phyloP scores from a whole-genome alignment of 352 stramenopile species.

The Pythium volutum region DNA sequence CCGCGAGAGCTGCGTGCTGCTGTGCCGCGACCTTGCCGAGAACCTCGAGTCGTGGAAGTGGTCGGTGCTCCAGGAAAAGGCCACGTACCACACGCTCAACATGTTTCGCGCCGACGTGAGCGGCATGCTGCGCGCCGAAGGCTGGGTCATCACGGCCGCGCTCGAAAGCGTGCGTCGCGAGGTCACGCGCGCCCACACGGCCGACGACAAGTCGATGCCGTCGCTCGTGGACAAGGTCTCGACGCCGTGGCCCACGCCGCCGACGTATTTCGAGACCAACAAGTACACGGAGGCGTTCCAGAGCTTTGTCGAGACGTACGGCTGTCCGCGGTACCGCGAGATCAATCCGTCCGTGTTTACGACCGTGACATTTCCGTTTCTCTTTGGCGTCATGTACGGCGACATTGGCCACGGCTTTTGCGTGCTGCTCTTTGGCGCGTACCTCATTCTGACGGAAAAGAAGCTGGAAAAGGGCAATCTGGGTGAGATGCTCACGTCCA shows the following conservation, averaged over 20 bases:
- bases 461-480: slow-evolving; percentile 73
- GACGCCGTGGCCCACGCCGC: slow-evolving; percentile 95
- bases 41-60: slow-evolving; percentile 97
- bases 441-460: slow-evolving; percentile 94
- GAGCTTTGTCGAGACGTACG: slow-evolving; percentile 99
- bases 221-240: slow-evolving; percentile 92
- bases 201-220: slow-evolving; percentile 93
- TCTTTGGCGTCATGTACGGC: slow-evolving; percentile 99
- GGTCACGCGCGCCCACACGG: slow-evolving; percentile 89
- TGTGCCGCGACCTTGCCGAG: slow-evolving; percentile 92
- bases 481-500: slow-evolving; percentile 89
- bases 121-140: slow-evolving; percentile 95
- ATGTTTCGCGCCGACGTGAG: slow-evolving; percentile 97
- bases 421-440: slow-evolving; percentile 93
- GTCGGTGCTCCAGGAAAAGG: slow-evolving; percentile 96
- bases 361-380: slow-evolving; percentile 98
- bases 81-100: slow-evolving; percentile 98
- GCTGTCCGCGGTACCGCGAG: slow-evolving; percentile 97
- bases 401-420: slow-evolving; percentile 98
- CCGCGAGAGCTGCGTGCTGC: slow-evolving; percentile 91
- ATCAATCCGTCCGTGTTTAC: slow-evolving; percentile 99
- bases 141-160: slow-evolving; percentile 92
- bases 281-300: slow-evolving; percentile 99
- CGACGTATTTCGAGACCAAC: slow-evolving; percentile 99
- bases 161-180: slow-evolving; percentile 81